Evolutionary conservation across 1,139 yeast species (phyloP), one percentile per base, ranked within the genome.

Genomic region (Scheffersomyces insectosa): DNA sequence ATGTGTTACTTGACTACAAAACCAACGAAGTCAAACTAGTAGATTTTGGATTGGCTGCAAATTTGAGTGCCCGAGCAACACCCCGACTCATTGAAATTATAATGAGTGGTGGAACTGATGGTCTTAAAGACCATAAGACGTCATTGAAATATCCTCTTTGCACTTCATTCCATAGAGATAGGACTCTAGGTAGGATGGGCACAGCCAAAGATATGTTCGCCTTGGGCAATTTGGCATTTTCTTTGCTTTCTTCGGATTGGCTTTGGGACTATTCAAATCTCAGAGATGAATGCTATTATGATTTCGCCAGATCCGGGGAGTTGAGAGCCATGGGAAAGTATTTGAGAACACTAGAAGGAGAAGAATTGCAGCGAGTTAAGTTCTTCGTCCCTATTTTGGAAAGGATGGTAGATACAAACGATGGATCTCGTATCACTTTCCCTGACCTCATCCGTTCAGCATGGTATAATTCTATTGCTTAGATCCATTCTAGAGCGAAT

Each of bases 1-100:
- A 48, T 23, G 40, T 48, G 35, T 50, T 56, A 55, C 54, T 55
- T 20, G 42, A 40, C 30, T 14, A 23, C 16, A 25, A 31, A 5
- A 42, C 42, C 12, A 27, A 35, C 4, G 36, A 47, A 12, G 37
- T 47, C 5, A 40, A 43, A 13, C 36, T 47, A 4, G 40, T 47
- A 13, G 50, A 47, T 31, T 45, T 47, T 38, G 49, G 50, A 3
- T 31, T 45, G 4, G 41, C 50, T 8, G 20, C 23, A 11, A 31
- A 20, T 10, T 15, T 31, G 20, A 11, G 23, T 10, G 34, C 15
- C 23, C 34, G 10, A 5, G 34, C 34, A 14, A 31, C 34, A 6
- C 23, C 15, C 10, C 12, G 20, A 31, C 15, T 11, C n/a, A 11
- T 31, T 12, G 20, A 20, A 5, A 14, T 14, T 20, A 15, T 31